Evolutionary conservation across 1,284 basidiomycete species (phyloP).

Genomic region (Crepidotus sp.): DNA sequence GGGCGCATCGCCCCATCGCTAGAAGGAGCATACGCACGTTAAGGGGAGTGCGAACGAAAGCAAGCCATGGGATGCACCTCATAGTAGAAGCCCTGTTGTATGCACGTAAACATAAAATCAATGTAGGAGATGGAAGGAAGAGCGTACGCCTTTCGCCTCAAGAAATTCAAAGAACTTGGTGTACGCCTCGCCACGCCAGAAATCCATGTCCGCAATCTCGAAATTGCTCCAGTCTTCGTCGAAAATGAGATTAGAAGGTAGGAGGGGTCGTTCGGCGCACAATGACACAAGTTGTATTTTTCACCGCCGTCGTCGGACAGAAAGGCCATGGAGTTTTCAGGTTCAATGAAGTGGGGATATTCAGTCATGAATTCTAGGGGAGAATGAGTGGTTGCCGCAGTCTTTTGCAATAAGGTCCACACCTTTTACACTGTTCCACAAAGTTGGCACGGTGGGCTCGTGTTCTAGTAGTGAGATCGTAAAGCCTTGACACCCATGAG

Average conservation of each 20-base stretch:
- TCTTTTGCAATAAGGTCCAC: slow-evolving; percentile 11
- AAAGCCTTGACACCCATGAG: slow-evolving; percentile 41
- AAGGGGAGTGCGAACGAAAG: too few species aligned
- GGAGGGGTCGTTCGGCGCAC: slow-evolving; percentile 31
- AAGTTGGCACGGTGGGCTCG: slow-evolving; percentile 66
- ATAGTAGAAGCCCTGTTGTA: slow-evolving; percentile 62
- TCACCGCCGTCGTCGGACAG: slow-evolving; percentile 66
- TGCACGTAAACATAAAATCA: too few species aligned
- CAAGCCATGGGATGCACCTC: slow-evolving; percentile 27
- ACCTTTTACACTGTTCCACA: slow-evolving; percentile 70
- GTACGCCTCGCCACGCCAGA: slow-evolving; percentile 76
- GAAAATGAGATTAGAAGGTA: not conserved
- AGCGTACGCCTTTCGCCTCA: slow-evolving; percentile 50
- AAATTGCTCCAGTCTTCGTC: slow-evolving; percentile 77
- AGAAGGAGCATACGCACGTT: too few species aligned
- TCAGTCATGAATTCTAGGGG: slow-evolving; percentile 54
- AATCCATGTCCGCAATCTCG: slow-evolving; percentile 77
- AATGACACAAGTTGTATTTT: slow-evolving; percentile 76
- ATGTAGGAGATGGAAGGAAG: too few species aligned
- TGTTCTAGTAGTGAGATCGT: slow-evolving; percentile 75
- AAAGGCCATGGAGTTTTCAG: slow-evolving; percentile 68
- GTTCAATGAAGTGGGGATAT: slow-evolving; percentile 60
- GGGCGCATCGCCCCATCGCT: slow-evolving; percentile 82
- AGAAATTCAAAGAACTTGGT: slow-evolving; percentile 70
- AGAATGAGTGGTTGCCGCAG: not conserved